A percentile compares a stretch with the other conserved stretches of the same genome.
Evolutionary conservation across 345 rosid genomes (phyloP).

Genomic region (Reutealis trisperma): DNA sequence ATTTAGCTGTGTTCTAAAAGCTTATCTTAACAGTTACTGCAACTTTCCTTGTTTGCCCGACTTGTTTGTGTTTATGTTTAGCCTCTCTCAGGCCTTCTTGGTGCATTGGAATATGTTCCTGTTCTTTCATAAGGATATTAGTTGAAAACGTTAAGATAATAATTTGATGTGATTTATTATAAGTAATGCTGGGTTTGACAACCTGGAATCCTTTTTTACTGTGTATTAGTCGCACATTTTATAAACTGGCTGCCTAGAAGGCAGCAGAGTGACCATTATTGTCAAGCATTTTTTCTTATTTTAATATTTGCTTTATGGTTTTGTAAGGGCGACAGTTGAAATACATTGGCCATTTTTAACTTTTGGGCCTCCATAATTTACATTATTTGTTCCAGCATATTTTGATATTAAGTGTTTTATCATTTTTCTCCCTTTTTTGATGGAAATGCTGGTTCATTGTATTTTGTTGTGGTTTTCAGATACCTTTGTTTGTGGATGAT

Average conservation of each 20-base stretch:
- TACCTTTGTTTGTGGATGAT: conserved; percentile 10
- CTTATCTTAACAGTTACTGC: not conserved
- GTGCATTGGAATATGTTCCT: not conserved
- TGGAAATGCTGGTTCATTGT: conserved; percentile 12
- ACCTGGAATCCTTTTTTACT: not conserved
- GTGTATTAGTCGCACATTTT: conserved; percentile 3
- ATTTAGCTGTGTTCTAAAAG: not conserved
- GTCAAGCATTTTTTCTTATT: not conserved
- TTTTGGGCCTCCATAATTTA: conserved; percentile 5
- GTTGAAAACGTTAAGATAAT: not conserved
- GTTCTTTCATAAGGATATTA: not conserved
- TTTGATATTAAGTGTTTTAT: not conserved
- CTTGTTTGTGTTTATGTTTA: not conserved
- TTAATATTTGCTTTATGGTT: conserved; percentile 7
- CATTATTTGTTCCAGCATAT: not conserved
- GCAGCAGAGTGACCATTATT: not conserved
- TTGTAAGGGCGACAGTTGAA: not conserved
- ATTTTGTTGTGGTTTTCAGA: conserved; percentile 18
- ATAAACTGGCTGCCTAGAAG: not conserved
- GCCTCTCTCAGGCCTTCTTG: not conserved
- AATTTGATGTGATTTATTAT: not conserved
- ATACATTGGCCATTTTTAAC: conserved; percentile 15
- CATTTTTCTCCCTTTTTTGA: not conserved
- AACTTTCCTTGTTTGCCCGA: not conserved
- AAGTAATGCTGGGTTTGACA: not conserved